Evolutionary conservation across 2,329 filamentous ascomycete genomes (phyloP).

Genomic region (Graphilbum ipis-grandicollis): DNA sequence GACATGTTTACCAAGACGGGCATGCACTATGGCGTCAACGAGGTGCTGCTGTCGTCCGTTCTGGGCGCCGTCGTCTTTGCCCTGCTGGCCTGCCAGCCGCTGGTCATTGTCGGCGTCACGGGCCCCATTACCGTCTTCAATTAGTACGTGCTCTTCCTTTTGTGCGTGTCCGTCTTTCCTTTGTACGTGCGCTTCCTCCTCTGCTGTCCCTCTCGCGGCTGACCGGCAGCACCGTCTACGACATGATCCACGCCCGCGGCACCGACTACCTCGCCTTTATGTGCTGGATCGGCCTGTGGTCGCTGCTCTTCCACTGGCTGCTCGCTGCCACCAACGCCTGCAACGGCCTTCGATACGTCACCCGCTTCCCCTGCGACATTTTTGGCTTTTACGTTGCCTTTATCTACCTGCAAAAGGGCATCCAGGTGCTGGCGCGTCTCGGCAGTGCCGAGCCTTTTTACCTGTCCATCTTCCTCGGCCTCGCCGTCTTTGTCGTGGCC

Average conservation of each 20-base stretch:
- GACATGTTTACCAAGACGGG: conserved; percentile 87
- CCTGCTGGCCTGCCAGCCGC: conserved; percentile 61
- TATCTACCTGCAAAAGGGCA: conserved; percentile 81
- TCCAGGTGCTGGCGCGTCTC: conserved; percentile 67
- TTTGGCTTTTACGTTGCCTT: conserved; percentile 89
- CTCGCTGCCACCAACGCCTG: conserved; percentile 74
- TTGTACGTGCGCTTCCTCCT: background rate
- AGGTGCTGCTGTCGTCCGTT: conserved; percentile 74
- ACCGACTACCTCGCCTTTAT: conserved; percentile 80
- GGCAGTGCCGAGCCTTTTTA: conserved; percentile 54
- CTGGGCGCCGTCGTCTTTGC: conserved; percentile 70
- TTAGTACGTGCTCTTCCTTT: conserved; percentile 34
- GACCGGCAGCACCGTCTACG: conserved; percentile 53
- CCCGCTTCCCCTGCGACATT: conserved; percentile 81
- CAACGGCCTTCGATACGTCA: conserved; percentile 78
- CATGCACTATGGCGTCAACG: conserved; percentile 76
- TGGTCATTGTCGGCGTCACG: conserved; percentile 83
- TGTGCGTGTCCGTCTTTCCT: background rate
- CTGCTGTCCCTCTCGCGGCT: background rate
- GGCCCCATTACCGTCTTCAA: conserved; percentile 89
- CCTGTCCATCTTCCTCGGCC: conserved; percentile 56
- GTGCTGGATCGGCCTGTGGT: conserved; percentile 86
- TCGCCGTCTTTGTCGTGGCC: conserved; percentile 62
- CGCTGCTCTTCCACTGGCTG: conserved; percentile 68
- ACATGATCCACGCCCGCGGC: conserved; percentile 63